Evolutionary conservation across 208 protist genomes (phyloP).

Genomic region (Leishmania martiniquensis): DNA sequence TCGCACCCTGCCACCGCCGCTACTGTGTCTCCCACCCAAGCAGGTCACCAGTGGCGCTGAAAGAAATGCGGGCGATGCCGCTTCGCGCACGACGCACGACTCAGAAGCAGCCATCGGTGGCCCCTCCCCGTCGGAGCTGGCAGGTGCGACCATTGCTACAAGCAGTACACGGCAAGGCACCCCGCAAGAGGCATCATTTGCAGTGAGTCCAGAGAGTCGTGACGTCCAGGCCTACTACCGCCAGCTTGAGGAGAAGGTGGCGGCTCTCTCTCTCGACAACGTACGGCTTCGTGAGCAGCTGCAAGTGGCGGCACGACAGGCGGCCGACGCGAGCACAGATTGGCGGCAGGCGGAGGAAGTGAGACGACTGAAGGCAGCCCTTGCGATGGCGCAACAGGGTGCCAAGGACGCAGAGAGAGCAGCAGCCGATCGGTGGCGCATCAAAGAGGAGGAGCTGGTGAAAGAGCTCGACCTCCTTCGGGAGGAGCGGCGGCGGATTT

Average conservation of each 20-base stretch:
- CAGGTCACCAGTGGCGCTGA: background rate
- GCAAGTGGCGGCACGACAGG: conserved; percentile 38
- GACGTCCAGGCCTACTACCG: background rate
- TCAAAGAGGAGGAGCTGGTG: conserved; percentile 67
- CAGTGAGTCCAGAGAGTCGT: background rate
- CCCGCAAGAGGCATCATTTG: background rate
- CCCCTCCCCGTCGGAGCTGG: too few species aligned
- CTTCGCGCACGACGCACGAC: background rate
- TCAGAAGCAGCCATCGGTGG: background rate
- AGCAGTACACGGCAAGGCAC: background rate
- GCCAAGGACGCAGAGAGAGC: conserved; percentile 21
- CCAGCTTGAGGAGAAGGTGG: conserved; percentile 35
- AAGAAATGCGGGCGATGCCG: background rate
- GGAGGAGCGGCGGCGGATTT: conserved; percentile 43
- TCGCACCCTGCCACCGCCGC: background rate
- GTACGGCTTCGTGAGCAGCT: conserved; percentile 46
- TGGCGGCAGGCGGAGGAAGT: conserved; percentile 69
- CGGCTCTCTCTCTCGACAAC: conserved; percentile 53
- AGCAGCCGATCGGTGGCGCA: conserved; percentile 38
- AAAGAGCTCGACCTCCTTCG: conserved; percentile 62
- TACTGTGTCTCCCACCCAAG: background rate
- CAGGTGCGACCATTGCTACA: background rate
- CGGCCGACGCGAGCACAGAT: conserved; percentile 16
- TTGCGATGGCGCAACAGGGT: conserved; percentile 25
- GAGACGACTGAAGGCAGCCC: conserved; percentile 37